Percentiles rank a stretch among this genome's conserved stretches.
Conservation (phyloP, 768 basidiomycete species). For the Podaxis carcinomalis region DNA sequence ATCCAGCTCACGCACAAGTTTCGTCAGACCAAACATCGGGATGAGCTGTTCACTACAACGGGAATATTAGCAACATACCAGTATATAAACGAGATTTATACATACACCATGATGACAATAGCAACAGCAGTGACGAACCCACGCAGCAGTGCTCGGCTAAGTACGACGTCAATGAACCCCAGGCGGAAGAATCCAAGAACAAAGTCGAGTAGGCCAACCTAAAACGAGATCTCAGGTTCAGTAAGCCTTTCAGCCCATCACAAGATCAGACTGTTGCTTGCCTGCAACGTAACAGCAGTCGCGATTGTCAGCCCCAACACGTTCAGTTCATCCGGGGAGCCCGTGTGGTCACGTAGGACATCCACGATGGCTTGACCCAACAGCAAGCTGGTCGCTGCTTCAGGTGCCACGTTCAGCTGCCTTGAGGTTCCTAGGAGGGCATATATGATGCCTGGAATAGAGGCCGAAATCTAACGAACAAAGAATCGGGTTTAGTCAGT, state of each 20-base stretch:
- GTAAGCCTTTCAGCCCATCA: background rate
- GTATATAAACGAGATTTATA: conserved; percentile 8
- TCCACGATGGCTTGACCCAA: conserved; percentile 84
- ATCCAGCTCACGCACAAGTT: conserved; percentile 47
- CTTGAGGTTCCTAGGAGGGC: conserved; percentile 84
- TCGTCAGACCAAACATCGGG: conserved; percentile 81
- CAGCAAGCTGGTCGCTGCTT: conserved; percentile 83
- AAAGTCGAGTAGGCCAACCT: conserved; percentile 86
- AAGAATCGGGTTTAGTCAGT: background rate
- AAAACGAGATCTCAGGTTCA: background rate
- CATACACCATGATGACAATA: conserved; percentile 80
- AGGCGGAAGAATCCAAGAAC: conserved; percentile 83
- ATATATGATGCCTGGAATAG: conserved; percentile 85
- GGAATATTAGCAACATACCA: conserved; percentile 3
- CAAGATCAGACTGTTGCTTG: conserved; percentile 20
- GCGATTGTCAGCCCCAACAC: conserved; percentile 62
- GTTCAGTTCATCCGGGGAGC: conserved; percentile 40
- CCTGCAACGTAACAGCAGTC: conserved; percentile 84
- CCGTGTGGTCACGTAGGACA: conserved; percentile 45
- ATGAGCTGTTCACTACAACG: conserved; percentile 69
- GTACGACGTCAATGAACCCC: conserved; percentile 90
- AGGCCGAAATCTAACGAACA: conserved; percentile 63
- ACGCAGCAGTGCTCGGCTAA: conserved; percentile 82
- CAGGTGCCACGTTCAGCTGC: conserved; percentile 82
- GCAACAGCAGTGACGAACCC: conserved; percentile 87